Conservation (phyloP, 108 stramenopile genomes). For the Bacterosira constricta region DNA sequence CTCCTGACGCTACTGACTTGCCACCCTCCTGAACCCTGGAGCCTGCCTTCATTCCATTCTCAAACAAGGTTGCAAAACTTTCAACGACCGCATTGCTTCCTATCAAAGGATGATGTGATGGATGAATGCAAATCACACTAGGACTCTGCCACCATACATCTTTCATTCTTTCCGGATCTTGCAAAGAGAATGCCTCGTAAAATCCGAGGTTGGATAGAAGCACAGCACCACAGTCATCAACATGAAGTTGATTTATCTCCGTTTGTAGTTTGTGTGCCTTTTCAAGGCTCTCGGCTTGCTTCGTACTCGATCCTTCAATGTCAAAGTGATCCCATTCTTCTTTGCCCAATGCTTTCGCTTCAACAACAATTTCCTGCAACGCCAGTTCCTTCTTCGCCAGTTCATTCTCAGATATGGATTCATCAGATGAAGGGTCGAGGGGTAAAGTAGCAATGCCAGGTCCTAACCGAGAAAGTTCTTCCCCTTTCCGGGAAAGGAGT, state of each 20-base stretch:
- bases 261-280: slow-evolving; percentile 47
- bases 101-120: slow-evolving; percentile 66
- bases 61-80: slow-evolving; percentile 77
- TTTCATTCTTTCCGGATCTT: slow-evolving; percentile 69
- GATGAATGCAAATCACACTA: slow-evolving; percentile 80
- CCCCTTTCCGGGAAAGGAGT: slow-evolving; percentile 34
- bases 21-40: slow-evolving; percentile 16
- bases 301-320: slow-evolving; percentile 11
- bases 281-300: slow-evolving; percentile 43
- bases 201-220: slow-evolving; percentile 77
- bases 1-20: background rate
- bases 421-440: slow-evolving; percentile 39
- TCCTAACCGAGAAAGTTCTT: slow-evolving; percentile 27
- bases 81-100: slow-evolving; percentile 64
- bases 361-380: slow-evolving; percentile 28
- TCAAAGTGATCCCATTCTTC: slow-evolving; percentile 35
- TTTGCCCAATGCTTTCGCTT: slow-evolving; percentile 5
- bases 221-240: slow-evolving; percentile 83
- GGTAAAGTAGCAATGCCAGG: slow-evolving; percentile 42
- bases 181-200: slow-evolving; percentile 78
- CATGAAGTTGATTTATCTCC: slow-evolving; percentile 72
- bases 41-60: slow-evolving; percentile 38
- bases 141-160: slow-evolving; percentile 73
- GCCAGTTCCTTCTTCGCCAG: slow-evolving; percentile 35
- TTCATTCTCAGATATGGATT: slow-evolving; percentile 22